Base-by-base conservation (phyloP, 495 filamentous ascomycete genomes). In the Penicillium pancosmium region DNA sequence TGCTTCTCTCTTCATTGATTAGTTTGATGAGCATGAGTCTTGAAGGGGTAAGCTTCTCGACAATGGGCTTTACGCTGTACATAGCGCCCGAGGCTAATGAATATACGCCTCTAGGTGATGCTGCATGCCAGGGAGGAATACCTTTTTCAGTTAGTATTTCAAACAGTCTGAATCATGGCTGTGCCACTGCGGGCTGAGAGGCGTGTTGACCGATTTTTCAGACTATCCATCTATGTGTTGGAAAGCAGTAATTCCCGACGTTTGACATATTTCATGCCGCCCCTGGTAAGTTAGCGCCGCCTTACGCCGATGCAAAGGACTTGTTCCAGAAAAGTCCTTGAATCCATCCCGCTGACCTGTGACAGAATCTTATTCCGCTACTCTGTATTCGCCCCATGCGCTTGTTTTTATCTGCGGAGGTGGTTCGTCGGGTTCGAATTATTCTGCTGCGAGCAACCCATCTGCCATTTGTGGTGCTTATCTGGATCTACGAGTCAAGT, bases 21-120 rank as follows among this genome's bases (percentile, higher is more conserved):
- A 92, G 90, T 80, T 85, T 97, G 73, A 85, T 97, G 61, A 93
- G 90, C 63, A 93, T 95, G 79, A 91, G 86, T 68, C 85, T 97
- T 63, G 90, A 87, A 41, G 91, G 90, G 69, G 91, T 97, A 69
- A 78, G 88, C 78, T 38, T 51, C 3, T 35, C 5, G 18, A 18
- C 8, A 25, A 34, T 50, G 40, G 33, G 12, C 11, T 15, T 13
- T 40, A 40, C 8, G 36, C 10, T 12, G 4, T 40, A 13, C 36
- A 40, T 13, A 13, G 36, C 12, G 36, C 9, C 36, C 36, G 5
- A 31, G 5, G 27, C 8, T 31, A 31, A 31, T 31, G 8, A 31
- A 31, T 31, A 31, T 31, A 21, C 16, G 19, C 12, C 16, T 52
- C 50, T 59, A 89, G 88, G 82, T 82, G n/a, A 82, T 83, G 81